Percentiles rank a stretch among this genome's conserved stretches.
Evolutionary conservation across 306 rosid genomes (phyloP).

Genomic region (Vigna radiata): DNA sequence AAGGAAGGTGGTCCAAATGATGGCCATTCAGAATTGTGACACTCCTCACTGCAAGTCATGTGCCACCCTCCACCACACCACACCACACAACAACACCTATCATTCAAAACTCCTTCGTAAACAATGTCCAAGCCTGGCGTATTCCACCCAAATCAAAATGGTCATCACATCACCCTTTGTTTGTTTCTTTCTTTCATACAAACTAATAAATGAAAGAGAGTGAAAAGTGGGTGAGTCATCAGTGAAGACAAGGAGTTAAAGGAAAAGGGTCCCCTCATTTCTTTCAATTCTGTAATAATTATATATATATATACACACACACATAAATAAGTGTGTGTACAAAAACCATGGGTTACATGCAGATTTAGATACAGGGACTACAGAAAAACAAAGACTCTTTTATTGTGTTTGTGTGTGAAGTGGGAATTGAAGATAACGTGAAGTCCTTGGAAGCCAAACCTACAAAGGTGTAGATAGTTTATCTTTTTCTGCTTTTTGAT

Average conservation of each 20-base stretch:
- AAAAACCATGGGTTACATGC: constrained; percentile 17
- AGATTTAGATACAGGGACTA: constrained; percentile 30
- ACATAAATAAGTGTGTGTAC: background rate
- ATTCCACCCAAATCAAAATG: background rate
- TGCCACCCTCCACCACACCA: background rate
- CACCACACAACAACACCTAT: background rate
- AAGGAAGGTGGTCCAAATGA: constrained; percentile 48
- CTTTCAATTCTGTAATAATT: background rate
- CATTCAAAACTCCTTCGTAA: constrained; percentile 1
- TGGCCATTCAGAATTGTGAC: constrained; percentile 34
- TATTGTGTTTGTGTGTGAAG: background rate
- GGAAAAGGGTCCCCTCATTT: constrained; percentile 20
- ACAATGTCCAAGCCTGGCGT: background rate
- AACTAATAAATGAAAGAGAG: constrained; percentile 13
- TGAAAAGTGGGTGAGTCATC: background rate
- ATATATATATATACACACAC: constrained; percentile 32
- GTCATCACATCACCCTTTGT: constrained; percentile 14
- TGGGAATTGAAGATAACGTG: constrained; percentile 31
- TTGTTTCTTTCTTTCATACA: background rate
- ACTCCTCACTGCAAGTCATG: constrained; percentile 26
- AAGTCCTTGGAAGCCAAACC: constrained; percentile 37
- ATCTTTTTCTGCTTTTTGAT: background rate
- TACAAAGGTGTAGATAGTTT: constrained; percentile 36
- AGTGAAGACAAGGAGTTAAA: constrained; percentile 38
- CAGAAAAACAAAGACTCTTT: constrained; percentile 7